A percentile compares a stretch with the other conserved stretches of the same genome.
Conservation (phyloP, 768 basidiomycete species). For the Leccinum fibrillosum region DNA sequence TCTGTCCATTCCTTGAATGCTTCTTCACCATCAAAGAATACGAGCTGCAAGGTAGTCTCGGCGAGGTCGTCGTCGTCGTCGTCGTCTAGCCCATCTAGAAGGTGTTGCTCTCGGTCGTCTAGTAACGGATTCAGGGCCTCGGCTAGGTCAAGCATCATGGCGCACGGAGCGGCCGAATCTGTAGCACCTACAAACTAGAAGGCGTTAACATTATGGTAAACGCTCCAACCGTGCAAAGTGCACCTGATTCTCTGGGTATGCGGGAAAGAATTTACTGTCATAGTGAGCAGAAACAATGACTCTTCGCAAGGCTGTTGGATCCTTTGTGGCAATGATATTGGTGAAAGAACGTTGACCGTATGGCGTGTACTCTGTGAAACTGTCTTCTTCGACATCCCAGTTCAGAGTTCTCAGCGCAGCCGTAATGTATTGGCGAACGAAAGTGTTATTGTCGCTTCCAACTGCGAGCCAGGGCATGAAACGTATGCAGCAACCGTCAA, state of each 20-base stretch:
- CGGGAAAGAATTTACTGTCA: constrained; percentile 85
- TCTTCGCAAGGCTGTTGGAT: constrained; percentile 76
- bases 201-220: constrained; percentile 10
- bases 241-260: constrained; percentile 73
- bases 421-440: constrained; percentile 81
- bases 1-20: constrained; percentile 89
- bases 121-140: constrained; percentile 76
- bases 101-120: constrained; percentile 50
- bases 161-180: constrained; percentile 94
- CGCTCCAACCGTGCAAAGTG: constrained; percentile 11
- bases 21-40: constrained; percentile 98
- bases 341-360: constrained; percentile 76
- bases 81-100: constrained; percentile 55
- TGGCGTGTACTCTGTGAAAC: constrained; percentile 77
- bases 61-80: constrained; percentile 76
- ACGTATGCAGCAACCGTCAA: neutral
- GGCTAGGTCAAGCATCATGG: constrained; percentile 90
- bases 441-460: constrained; percentile 72
- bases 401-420: constrained; percentile 64
- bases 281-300: constrained; percentile 90
- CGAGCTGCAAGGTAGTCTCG: constrained; percentile 83
- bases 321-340: constrained; percentile 94
- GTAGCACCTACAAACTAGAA: constrained; percentile 92
- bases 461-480: constrained; percentile 36
- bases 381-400: constrained; percentile 88